Conservation (phyloP, 2,329 filamentous ascomycete species). For the Graphium sp. region DNA sequence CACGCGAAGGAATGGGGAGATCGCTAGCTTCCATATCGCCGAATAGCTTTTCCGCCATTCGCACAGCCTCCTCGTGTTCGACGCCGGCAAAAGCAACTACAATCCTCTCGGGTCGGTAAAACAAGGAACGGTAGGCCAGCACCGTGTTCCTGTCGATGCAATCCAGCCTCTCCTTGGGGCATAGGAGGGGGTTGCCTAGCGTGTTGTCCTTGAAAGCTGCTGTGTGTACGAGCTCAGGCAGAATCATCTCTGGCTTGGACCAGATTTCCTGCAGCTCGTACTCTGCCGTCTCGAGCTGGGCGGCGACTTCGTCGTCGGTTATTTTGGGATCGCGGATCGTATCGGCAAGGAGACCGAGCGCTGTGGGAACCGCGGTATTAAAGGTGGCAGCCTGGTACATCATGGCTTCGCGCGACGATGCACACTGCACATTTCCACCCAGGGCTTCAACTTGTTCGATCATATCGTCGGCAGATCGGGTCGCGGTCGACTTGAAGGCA, state of each 20-base stretch:
- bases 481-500: conserved; percentile 78
- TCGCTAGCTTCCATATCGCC: conserved; percentile 60
- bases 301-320: conserved; percentile 69
- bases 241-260: conserved; percentile 89
- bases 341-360: conserved; percentile 74
- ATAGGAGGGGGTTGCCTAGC: conserved; percentile 81
- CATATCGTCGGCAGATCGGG: conserved; percentile 64
- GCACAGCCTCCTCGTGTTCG: conserved; percentile 63
- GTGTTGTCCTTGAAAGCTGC: conserved; percentile 95
- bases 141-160: conserved; percentile 61
- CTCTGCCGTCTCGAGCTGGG: conserved; percentile 79
- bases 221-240: conserved; percentile 89
- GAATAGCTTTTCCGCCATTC: conserved; percentile 70
- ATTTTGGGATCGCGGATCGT: conserved; percentile 78
- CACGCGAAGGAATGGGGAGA: conserved; percentile 31
- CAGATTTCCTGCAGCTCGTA: conserved; percentile 97
- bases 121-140: conserved; percentile 61
- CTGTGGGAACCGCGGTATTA: conserved; percentile 75
- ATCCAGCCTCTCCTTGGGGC: conserved; percentile 65
- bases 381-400: conserved; percentile 99
- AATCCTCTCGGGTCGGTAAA: conserved; percentile 80
- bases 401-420: conserved; percentile 82
- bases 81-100: conserved; percentile 93
- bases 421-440: conserved; percentile 93
- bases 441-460: conserved; percentile 73